Percentiles rank a stretch among this genome's conserved stretches.
phyloP scores from a whole-genome alignment of 371 early-diverging fungal genomes.

The Dichotomocladium elegans region DNA sequence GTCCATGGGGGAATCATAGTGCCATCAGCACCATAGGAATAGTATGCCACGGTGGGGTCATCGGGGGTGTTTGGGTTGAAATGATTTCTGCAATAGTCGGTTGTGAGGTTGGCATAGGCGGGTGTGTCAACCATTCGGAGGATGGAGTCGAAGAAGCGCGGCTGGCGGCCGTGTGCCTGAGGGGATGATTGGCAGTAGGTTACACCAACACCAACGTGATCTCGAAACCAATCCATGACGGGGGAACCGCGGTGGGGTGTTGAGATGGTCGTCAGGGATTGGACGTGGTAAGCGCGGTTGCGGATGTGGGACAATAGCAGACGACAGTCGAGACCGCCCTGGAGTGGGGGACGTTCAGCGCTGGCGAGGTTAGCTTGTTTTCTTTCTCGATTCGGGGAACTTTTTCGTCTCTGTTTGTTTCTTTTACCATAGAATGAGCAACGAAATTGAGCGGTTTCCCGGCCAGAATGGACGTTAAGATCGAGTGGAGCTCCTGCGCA shows the following conservation, averaged over 20 bases:
- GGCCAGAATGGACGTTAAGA: slow-evolving; percentile 50
- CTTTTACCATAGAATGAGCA: slow-evolving; percentile 84
- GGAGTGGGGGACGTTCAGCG: too few species aligned
- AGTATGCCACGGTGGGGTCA: slow-evolving; percentile 72
- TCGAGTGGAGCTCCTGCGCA: slow-evolving; percentile 71
- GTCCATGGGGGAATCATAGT: slow-evolving; percentile 50
- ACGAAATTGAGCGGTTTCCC: slow-evolving; percentile 75
- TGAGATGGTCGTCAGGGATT: slow-evolving; percentile 80
- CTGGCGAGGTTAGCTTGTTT: too few species aligned
- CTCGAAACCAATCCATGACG: slow-evolving; percentile 90
- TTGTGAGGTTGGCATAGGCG: slow-evolving; percentile 86
- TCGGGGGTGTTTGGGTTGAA: slow-evolving; percentile 88
- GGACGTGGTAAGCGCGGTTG: slow-evolving; percentile 58
- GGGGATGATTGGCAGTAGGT: slow-evolving; percentile 15
- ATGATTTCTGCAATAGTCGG: slow-evolving; percentile 72
- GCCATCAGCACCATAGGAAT: slow-evolving; percentile 74
- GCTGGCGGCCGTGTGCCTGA: slow-evolving; percentile 9
- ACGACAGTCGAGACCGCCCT: slow-evolving; percentile 87
- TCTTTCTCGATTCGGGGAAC: too few species aligned
- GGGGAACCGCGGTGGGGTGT: slow-evolving; percentile 92
- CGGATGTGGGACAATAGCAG: slow-evolving; percentile 78
- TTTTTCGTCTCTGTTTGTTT: too few species aligned
- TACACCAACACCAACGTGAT: slow-evolving; percentile 61
- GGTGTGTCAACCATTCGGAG: slow-evolving; percentile 71
- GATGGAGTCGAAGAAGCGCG: slow-evolving; percentile 15